These are phyloP conservation scores for Sporothrix mexicana DNA, from an alignment of 2,329 filamentous ascomycete species.

Conservation along the genomic window DNA sequence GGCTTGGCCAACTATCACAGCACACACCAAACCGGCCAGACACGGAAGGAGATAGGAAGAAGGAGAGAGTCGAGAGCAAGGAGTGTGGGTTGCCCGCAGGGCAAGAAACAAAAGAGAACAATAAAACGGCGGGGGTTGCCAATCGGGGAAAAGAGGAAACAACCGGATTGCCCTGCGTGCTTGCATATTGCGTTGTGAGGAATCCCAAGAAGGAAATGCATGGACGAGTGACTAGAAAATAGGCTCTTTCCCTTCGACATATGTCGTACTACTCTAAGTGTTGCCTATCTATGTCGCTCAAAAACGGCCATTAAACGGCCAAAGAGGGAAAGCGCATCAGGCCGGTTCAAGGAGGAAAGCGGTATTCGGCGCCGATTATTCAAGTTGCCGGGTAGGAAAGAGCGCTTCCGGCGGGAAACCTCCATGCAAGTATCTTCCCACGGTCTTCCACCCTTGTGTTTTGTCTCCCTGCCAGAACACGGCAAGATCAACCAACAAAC, in stretches of 20 bases:
- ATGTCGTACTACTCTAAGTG: no score
- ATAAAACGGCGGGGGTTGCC: neutral
- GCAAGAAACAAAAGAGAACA: neutral
- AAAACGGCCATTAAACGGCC: no score
- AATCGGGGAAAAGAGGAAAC: neutral
- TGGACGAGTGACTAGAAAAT: no score
- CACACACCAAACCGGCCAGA: conserved; percentile 17
- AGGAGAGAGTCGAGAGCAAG: neutral
- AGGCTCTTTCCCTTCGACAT: no score
- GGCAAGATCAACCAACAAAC: neutral
- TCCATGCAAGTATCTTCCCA: neutral
- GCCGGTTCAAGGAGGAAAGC: neutral
- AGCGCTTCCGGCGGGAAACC: neutral
- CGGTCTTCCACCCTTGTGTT: neutral
- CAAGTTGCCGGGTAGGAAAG: neutral
- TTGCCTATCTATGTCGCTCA: no score
- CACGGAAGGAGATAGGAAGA: conserved; percentile 10
- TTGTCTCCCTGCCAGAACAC: neutral
- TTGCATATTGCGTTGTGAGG: no score
- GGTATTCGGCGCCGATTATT: neutral
- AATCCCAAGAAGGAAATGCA: no score
- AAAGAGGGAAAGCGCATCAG: neutral
- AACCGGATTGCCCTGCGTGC: neutral
- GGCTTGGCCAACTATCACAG: conserved; percentile 9
- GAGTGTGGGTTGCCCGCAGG: neutral